Evolutionary conservation across 23 red algal species (phyloP).

Genomic region (Gracilaria gracilis): DNA sequence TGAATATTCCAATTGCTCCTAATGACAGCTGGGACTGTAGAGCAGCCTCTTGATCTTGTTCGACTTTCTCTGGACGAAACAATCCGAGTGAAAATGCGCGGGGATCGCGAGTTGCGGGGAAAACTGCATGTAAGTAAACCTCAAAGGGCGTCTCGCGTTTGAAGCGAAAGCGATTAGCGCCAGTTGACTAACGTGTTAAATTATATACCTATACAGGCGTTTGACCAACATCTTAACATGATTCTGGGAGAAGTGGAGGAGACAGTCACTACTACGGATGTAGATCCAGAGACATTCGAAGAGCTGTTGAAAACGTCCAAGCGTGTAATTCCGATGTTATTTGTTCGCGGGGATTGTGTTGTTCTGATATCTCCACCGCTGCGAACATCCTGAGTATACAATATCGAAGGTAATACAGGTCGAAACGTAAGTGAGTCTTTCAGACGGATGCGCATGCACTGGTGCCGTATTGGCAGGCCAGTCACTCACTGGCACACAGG

Average conservation of each 20-base stretch:
- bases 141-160: not conserved
- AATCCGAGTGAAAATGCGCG: conserved; percentile 91
- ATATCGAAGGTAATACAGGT: too few species aligned
- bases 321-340: conserved; percentile 90
- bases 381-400: conserved; percentile 64
- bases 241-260: conserved; percentile 95
- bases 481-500: too few species aligned
- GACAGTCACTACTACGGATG: conserved; percentile 78
- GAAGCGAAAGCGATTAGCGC: not conserved
- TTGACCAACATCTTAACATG: conserved; percentile 99
- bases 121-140: conserved; percentile 87
- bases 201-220: conserved; percentile 52
- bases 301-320: conserved; percentile 83
- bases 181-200: not conserved
- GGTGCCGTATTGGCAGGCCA: too few species aligned
- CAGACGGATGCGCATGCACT: too few species aligned
- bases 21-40: conserved; percentile 39
- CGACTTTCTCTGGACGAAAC: conserved; percentile 91
- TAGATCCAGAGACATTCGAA: conserved; percentile 97
- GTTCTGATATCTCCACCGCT: conserved; percentile 92
- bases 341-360: conserved; percentile 96
- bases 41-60: conserved; percentile 93
- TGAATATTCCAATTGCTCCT: not conserved
- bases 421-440: too few species aligned
- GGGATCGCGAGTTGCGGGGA: conserved; percentile 90